These are phyloP conservation scores for Phytophthora chlamydospora DNA, from an alignment of 352 stramenopile species.

Conservation along the genomic window DNA sequence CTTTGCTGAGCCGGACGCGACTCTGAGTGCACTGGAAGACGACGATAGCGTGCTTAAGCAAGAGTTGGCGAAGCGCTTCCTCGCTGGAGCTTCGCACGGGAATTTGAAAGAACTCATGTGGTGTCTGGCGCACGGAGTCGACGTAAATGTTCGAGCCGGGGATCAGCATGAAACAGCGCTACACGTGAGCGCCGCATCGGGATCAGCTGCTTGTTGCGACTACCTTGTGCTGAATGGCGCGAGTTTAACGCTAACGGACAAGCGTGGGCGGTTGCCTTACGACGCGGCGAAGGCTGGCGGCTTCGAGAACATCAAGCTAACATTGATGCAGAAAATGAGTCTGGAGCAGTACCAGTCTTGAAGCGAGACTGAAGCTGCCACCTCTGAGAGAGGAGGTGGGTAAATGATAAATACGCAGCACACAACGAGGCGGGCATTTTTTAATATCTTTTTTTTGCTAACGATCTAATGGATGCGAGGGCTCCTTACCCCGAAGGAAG, in stretches of 20 bases:
- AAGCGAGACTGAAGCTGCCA: conserved; percentile 2
- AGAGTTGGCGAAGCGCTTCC: conserved; percentile 54
- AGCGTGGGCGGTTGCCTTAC: conserved; percentile 54
- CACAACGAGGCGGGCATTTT: not conserved
- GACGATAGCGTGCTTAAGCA: conserved; percentile 28
- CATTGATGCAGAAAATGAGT: conserved; percentile 78
- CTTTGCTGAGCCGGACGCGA: conserved; percentile 52
- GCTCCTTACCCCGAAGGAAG: conserved; percentile 43
- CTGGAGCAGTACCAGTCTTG: conserved; percentile 68
- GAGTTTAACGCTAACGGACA: conserved; percentile 61
- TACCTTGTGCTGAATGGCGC: conserved; percentile 85
- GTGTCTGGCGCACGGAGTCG: conserved; percentile 79
- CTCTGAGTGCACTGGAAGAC: conserved; percentile 30
- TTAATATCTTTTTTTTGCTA: conserved; percentile 24
- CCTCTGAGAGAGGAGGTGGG: too few species aligned
- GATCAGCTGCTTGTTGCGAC: conserved; percentile 61
- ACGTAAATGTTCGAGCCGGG: conserved; percentile 66
- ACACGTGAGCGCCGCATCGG: conserved; percentile 49
- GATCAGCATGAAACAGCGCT: conserved; percentile 64
- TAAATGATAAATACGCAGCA: too few species aligned
- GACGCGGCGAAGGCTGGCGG: conserved; percentile 65
- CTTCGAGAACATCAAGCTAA: conserved; percentile 67
- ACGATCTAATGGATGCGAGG: conserved; percentile 17
- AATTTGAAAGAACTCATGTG: conserved; percentile 73
- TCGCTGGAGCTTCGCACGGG: conserved; percentile 45